These are phyloP conservation scores for Suillus subalutaceus DNA, from an alignment of 768 basidiomycete genomes.

Conservation along the genomic window DNA sequence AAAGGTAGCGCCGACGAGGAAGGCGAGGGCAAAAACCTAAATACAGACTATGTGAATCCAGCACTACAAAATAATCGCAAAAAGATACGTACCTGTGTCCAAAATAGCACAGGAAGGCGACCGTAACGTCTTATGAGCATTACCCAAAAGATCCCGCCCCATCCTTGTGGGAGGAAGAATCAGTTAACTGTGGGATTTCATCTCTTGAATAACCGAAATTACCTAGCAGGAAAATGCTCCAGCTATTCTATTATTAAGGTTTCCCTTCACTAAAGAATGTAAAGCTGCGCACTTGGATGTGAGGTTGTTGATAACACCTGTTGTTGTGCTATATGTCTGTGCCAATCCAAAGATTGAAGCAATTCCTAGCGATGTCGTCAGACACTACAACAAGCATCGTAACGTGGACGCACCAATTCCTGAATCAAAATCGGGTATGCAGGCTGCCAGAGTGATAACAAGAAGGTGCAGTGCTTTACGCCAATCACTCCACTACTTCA, in stretches of 20 bases:
- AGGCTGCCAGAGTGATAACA: conserved; percentile 53
- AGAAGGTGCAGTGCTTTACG: conserved; percentile 50
- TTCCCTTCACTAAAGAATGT: neutral
- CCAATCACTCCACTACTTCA: conserved; percentile 44
- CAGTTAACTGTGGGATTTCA: neutral
- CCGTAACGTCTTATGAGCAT: conserved; percentile 34
- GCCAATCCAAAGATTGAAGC: conserved; percentile 53
- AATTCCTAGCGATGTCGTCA: conserved; percentile 39
- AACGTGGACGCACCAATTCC: conserved; percentile 43
- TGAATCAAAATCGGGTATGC: conserved; percentile 58
- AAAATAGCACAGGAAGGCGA: conserved; percentile 34
- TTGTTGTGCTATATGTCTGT: conserved; percentile 44
- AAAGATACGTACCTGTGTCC: conserved; percentile 24
- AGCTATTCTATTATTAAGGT: conserved; percentile 25
- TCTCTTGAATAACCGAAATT: neutral
- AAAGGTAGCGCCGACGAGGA: conserved; percentile 53
- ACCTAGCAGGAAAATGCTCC: conserved; percentile 54
- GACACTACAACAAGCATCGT: neutral
- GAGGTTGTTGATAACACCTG: conserved; percentile 51
- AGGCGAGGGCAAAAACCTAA: conserved; percentile 45
- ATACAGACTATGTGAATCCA: neutral
- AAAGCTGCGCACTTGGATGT: conserved; percentile 41
- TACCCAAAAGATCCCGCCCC: conserved; percentile 34
- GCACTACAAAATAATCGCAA: neutral
- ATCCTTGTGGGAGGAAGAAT: conserved; percentile 21